Percentiles rank a stretch among this genome's conserved stretches.
These are phyloP conservation scores for Capniomyces stellatus DNA, from an alignment of 371 early-diverging fungal species.

Conservation along the genomic window DNA sequence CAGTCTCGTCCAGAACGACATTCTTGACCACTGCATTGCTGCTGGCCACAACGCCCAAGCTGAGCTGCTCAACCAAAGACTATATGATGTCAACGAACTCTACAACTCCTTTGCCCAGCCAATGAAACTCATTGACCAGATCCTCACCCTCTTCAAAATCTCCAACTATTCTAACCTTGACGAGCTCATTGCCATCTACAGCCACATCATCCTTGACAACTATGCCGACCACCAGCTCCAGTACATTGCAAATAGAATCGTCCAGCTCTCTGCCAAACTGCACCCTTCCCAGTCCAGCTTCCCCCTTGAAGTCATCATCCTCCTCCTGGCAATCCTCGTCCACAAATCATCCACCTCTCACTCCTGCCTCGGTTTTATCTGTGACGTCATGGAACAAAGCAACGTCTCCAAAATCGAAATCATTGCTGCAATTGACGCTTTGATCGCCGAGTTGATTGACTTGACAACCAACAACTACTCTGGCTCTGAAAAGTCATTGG, in stretches of 20 bases:
- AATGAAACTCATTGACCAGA: conserved; percentile 34
- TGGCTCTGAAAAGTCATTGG: too few relatives aligned
- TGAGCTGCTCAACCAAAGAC: conserved; percentile 10
- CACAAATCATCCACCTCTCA: conserved; percentile 11
- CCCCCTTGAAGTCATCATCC: conserved; percentile 8
- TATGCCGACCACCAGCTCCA: conserved; percentile 7
- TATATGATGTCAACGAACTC: conserved; percentile 23
- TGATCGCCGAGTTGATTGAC: not conserved
- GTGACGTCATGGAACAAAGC: conserved; percentile 8
- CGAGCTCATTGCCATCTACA: conserved; percentile 28
- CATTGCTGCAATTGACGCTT: conserved; percentile 11
- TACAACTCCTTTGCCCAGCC: conserved; percentile 35
- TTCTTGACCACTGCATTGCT: too few relatives aligned
- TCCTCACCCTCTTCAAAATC: conserved; percentile 35
- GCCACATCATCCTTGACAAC: conserved; percentile 4
- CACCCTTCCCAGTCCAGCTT: conserved; percentile 21
- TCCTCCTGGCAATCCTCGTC: conserved; percentile 7
- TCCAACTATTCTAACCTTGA: conserved; percentile 33
- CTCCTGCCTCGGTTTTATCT: conserved; percentile 9
- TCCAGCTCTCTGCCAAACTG: conserved; percentile 9
- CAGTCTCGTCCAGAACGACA: too few relatives aligned
- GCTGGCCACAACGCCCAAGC: too few relatives aligned
- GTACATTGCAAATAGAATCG: conserved; percentile 10
- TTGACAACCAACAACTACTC: too few relatives aligned
- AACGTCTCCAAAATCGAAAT: conserved; percentile 12